A percentile compares a stretch with the other conserved stretches of the same genome.
These are phyloP conservation scores for Hydrangea macrophylla DNA, from an alignment of 148 eudicot genomes.

Conservation along the genomic window DNA sequence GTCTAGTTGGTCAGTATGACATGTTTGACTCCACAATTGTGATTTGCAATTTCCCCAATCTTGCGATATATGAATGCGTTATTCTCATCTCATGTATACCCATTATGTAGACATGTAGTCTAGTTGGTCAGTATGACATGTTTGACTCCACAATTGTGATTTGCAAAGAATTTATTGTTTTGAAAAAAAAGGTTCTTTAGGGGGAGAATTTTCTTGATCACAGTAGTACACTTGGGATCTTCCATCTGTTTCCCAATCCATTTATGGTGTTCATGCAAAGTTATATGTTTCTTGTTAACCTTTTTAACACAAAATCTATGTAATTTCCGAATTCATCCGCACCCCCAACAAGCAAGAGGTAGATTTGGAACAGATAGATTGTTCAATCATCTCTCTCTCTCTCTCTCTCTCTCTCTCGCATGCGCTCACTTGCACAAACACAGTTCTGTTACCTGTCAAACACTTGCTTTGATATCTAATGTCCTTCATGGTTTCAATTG, in stretches of 20 bases:
- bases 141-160: neutral
- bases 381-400: neutral
- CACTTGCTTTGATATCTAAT: neutral
- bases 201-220: neutral
- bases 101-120: neutral
- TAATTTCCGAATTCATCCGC: neutral
- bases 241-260: neutral
- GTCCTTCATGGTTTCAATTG: neutral
- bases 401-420: neutral
- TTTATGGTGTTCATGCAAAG: neutral
- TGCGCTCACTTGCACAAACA: neutral
- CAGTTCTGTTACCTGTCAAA: neutral
- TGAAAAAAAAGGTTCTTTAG: neutral
- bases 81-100: neutral
- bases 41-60: neutral
- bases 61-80: neutral
- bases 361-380: neutral
- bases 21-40: neutral
- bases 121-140: neutral
- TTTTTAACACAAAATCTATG: neutral
- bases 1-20: neutral
- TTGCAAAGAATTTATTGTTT: too few relatives aligned
- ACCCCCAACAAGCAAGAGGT: neutral
- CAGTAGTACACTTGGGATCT: neutral
- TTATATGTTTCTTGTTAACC: neutral